Evolutionary conservation across 2,329 filamentous ascomycete species (phyloP), one percentile per base, ranked within the genome.

Genomic region (Dactylellina drechsleri): DNA sequence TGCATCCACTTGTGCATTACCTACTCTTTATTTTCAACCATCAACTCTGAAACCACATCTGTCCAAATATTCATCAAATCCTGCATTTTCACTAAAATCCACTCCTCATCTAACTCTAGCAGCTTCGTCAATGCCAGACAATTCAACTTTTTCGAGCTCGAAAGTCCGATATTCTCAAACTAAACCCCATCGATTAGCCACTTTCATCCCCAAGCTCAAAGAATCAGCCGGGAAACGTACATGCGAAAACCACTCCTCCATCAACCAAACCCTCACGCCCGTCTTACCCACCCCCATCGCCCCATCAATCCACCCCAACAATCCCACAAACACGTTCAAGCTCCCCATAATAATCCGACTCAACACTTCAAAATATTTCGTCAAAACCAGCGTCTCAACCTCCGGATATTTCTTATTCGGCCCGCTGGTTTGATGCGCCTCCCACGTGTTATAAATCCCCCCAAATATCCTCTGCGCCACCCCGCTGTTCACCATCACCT

Each of bases 281-380:
- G 84, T 75, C 26, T 78, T 80, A 65, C 31, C 81, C 81, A 40
- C 68, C 70, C 2, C 40, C 43, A 23, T 12, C 56, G 31, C 53
- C 6, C 60, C 78, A 10, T 61, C 76, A 47, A 79, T 77, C 0
- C 77, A 77, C 5, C 66, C 59, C 47, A 79, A 64, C 10, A 77
- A 66, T 16, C 87, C 84, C 3, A 89, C 83, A 77, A 97, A 90
- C 1, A 91, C 84, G 1, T 82, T 82, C 0, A 93, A 92, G 43
- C 91, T 90, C 47, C 47, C 65, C 36, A 76, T 31, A 0, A 90
- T 87, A 15, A 98, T 86, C 0, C 93, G 90, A 1, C 92, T 90
- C 1, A 99, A 85, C 1, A 98, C 88, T 3, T 88, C 87, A 80
- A 96, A 91, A 81, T 96, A 97, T 80, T 97, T 92, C 0, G 91